Evolutionary conservation across 345 rosid species (phyloP).

Genomic region (Barbarea vulgaris): DNA sequence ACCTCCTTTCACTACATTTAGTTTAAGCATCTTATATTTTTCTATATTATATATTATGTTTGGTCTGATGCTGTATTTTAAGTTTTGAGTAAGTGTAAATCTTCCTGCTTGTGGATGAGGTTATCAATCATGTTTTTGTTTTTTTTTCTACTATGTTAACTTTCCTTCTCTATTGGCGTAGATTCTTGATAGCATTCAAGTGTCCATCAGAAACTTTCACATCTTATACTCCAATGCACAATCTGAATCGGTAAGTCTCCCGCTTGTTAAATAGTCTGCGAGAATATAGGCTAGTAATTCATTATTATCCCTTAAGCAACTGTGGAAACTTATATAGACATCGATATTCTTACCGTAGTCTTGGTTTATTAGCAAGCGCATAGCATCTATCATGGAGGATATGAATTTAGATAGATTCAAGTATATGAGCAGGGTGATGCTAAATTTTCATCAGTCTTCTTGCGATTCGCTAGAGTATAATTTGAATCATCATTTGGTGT

Average conservation of each 20-base stretch:
- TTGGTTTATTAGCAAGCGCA: constrained; percentile 15
- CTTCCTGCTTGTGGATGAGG: constrained; percentile 4
- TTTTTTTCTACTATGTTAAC: constrained; percentile 12
- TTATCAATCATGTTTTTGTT: constrained; percentile 7
- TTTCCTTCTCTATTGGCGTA: constrained; percentile 38
- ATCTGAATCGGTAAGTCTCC: constrained; percentile 58
- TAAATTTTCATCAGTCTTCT: neutral
- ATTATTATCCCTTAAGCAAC: neutral
- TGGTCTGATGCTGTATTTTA: constrained; percentile 17
- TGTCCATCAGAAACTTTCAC: constrained; percentile 81
- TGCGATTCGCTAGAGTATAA: neutral
- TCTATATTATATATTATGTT: neutral
- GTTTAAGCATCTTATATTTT: constrained; percentile 2
- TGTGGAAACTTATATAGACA: constrained; percentile 2
- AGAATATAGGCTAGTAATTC: constrained; percentile 17
- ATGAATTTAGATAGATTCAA: constrained; percentile 17
- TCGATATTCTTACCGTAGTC: constrained; percentile 3
- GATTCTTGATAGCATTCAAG: constrained; percentile 87
- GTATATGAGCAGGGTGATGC: constrained; percentile 19
- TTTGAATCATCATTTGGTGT: constrained; percentile 18
- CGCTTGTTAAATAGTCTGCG: constrained; percentile 9
- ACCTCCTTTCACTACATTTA: neutral
- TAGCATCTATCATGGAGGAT: constrained; percentile 16
- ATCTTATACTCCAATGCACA: constrained; percentile 57
- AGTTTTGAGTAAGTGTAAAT: neutral